phyloP scores from a whole-genome alignment of 164 flowering plant species.

The Magnolia officinalis region DNA sequence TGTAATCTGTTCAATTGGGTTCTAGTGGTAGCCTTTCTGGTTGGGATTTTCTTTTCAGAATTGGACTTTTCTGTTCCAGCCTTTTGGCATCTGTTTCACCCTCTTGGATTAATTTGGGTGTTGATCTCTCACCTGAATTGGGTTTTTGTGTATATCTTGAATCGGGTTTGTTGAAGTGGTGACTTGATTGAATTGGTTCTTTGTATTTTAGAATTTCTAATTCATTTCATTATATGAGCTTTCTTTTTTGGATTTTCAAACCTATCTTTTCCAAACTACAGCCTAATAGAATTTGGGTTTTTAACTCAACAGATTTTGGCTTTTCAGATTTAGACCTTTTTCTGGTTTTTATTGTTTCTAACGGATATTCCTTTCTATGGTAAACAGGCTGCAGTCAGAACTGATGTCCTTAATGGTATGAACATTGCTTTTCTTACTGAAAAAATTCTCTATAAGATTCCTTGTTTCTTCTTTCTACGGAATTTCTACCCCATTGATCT shows the following conservation, averaged over 20 bases:
- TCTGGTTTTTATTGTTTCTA: not conserved
- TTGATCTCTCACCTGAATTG: no score
- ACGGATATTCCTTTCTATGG: not conserved
- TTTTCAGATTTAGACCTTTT: not conserved
- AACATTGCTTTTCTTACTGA: not conserved
- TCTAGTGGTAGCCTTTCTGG: no score
- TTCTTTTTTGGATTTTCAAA: not conserved
- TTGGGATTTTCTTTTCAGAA: no score
- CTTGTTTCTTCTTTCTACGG: not conserved
- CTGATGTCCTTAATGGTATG: conserved; percentile 33
- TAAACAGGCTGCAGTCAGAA: conserved; percentile 31
- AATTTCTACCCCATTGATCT: not conserved
- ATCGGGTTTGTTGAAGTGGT: not conserved
- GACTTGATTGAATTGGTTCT: not conserved
- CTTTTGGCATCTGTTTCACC: not conserved
- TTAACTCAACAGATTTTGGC: not conserved
- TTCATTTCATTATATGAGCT: not conserved
- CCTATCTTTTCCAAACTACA: not conserved
- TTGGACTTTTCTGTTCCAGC: no score
- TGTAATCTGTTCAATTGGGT: no score
- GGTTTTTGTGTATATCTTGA: not conserved
- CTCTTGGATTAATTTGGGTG: not conserved
- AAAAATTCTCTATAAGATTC: no score
- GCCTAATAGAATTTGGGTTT: not conserved
- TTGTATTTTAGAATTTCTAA: not conserved